A percentile compares a stretch with the other conserved stretches of the same genome.
Evolutionary conservation across 352 stramenopile species (phyloP).

Genomic region (Thraustotheca clavata): DNA sequence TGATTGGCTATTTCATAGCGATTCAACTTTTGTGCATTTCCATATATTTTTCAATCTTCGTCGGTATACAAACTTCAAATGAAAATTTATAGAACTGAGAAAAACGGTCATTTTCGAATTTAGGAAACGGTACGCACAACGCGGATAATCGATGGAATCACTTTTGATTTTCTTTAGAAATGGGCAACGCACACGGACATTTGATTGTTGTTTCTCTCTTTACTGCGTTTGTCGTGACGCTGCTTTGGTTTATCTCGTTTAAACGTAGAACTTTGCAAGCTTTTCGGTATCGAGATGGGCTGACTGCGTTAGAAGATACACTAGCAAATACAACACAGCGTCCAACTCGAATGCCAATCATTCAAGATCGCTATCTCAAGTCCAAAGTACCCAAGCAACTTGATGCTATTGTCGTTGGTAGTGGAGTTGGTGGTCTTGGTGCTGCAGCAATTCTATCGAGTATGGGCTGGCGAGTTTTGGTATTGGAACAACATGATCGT

Average conservation of each 20-base stretch:
- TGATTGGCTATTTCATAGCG: too few species aligned
- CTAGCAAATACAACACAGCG: neutral
- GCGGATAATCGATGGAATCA: too few species aligned
- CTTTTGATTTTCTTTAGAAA: neutral
- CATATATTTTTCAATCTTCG: too few species aligned
- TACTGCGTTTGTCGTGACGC: neutral
- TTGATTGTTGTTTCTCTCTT: neutral
- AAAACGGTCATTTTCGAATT: too few species aligned
- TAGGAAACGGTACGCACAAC: too few species aligned
- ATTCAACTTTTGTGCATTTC: too few species aligned
- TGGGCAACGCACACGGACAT: neutral
- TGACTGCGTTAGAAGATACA: neutral
- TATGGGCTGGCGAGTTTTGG: slow-evolving; percentile 26
- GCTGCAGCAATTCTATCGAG: slow-evolving; percentile 26
- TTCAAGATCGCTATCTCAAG: slow-evolving; percentile 23
- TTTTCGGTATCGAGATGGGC: slow-evolving; percentile 1
- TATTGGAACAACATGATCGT: slow-evolving; percentile 29
- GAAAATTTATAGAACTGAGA: too few species aligned
- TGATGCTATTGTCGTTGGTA: slow-evolving; percentile 30
- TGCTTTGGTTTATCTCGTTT: neutral
- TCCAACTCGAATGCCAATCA: neutral
- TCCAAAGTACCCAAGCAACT: slow-evolving; percentile 10
- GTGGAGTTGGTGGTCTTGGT: slow-evolving; percentile 26
- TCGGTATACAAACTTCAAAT: too few species aligned
- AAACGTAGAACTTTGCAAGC: neutral